These are phyloP conservation scores for Fusarium pseudonygamai DNA, from an alignment of 2,329 filamentous ascomycete species.

Conservation along the genomic window DNA sequence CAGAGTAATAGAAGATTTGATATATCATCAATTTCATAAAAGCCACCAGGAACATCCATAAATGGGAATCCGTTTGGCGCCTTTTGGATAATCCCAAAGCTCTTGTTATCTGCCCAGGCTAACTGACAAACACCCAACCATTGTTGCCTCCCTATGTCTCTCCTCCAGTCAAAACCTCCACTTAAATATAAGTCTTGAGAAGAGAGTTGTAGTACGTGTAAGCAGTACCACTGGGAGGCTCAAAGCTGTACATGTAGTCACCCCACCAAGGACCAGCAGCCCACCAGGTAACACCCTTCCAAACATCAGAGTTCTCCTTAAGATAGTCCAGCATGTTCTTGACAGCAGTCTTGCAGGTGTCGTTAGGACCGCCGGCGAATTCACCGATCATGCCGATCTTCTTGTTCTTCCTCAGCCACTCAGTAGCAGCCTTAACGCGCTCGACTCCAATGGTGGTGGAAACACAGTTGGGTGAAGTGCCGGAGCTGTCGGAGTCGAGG, in stretches of 20 bases:
- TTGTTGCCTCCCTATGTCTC: rapidly evolving
- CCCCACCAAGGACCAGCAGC: conserved; percentile 68
- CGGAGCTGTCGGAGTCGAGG: conserved; percentile 64
- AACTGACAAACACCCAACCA: background rate
- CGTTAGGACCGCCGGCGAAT: conserved; percentile 63
- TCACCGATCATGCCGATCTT: conserved; percentile 67
- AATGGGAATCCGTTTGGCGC: background rate
- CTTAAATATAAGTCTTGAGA: conserved; percentile 32
- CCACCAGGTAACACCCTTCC: conserved; percentile 68
- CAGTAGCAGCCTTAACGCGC: conserved; percentile 59
- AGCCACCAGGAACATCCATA: background rate
- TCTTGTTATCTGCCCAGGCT: background rate
- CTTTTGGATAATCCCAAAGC: background rate
- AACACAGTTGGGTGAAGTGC: conserved; percentile 59
- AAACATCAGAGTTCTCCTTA: conserved; percentile 65
- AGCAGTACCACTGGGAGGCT: conserved; percentile 56
- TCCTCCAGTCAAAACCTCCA: rapidly evolving
- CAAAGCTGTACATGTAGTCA: conserved; percentile 59
- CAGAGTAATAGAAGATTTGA: rapidly evolving
- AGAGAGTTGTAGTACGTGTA: conserved; percentile 48
- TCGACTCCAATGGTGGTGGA: conserved; percentile 60
- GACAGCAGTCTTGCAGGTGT: conserved; percentile 61
- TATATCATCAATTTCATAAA: background rate
- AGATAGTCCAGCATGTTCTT: conserved; percentile 62
- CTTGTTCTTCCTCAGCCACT: conserved; percentile 63